These are phyloP conservation scores for Penicillium sclerotigenum DNA, from an alignment of 2,329 filamentous ascomycete genomes.

Conservation along the genomic window DNA sequence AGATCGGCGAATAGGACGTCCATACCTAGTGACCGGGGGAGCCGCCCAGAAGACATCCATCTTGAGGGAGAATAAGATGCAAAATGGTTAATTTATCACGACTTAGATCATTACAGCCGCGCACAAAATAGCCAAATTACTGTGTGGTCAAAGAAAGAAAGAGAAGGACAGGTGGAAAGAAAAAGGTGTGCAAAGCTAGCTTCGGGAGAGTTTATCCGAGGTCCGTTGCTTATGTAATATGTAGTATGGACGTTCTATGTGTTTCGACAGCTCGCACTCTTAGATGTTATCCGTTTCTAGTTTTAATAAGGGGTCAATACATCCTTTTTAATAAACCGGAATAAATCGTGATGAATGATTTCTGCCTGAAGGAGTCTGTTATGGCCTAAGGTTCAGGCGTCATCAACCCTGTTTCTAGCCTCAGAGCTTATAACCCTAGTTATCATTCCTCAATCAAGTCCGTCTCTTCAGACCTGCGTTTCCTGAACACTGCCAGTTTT, in stretches of 20 bases:
- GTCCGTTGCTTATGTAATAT: slow-evolving; percentile 6
- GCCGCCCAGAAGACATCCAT: slow-evolving; percentile 65
- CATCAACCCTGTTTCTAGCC: not conserved
- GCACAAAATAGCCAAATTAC: slow-evolving; percentile 3
- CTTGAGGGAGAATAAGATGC: slow-evolving; percentile 8
- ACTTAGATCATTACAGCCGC: slow-evolving; percentile 14
- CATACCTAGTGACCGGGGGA: slow-evolving; percentile 65
- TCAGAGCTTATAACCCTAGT: not conserved
- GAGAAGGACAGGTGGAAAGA: slow-evolving; percentile 18
- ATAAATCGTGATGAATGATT: not conserved
- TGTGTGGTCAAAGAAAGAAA: slow-evolving; percentile 7
- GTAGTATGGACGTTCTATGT: not conserved
- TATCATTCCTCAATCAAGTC: not conserved
- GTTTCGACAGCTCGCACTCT: not conserved
- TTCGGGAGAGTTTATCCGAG: slow-evolving; percentile 18
- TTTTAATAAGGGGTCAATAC: not conserved
- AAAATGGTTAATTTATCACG: slow-evolving; percentile 13
- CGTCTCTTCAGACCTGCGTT: not conserved
- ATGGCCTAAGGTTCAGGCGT: not conserved
- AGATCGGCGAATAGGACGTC: slow-evolving; percentile 21
- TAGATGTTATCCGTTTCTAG: not conserved
- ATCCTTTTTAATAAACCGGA: not conserved
- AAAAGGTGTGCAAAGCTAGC: slow-evolving; percentile 20
- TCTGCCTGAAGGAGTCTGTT: not conserved
- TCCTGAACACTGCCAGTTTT: not conserved